Conservation (phyloP, 2,329 filamentous ascomycete species). For the Eutypella sp. region DNA sequence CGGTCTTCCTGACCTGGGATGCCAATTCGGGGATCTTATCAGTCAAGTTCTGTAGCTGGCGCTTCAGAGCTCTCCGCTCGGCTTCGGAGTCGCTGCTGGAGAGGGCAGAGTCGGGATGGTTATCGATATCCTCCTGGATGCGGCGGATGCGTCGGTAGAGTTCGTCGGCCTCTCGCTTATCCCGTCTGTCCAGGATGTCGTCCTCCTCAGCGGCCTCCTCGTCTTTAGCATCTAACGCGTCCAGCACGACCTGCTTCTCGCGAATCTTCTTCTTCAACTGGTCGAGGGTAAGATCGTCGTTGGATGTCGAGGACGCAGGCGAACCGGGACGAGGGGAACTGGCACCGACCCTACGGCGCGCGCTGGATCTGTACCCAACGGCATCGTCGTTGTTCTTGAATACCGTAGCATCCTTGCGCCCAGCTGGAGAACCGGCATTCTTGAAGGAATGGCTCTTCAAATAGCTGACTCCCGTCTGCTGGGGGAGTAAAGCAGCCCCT, state of each 20-base stretch:
- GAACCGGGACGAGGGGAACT: constrained; percentile 76
- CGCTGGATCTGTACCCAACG: constrained; percentile 88
- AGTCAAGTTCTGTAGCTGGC: constrained; percentile 81
- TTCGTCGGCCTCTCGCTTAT: constrained; percentile 88
- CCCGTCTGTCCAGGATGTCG: constrained; percentile 82
- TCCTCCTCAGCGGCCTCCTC: constrained; percentile 88
- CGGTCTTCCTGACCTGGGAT: constrained; percentile 83
- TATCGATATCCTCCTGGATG: constrained; percentile 91
- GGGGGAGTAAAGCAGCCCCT: constrained; percentile 84
- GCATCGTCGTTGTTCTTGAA: constrained; percentile 96
- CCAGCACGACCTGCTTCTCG: constrained; percentile 89
- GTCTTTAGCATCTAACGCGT: constrained; percentile 94
- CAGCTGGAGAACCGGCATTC: constrained; percentile 49
- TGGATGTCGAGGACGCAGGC: constrained; percentile 60
- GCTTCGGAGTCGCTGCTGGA: constrained; percentile 76
- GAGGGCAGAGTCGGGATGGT: constrained; percentile 72
- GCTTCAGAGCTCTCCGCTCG: constrained; percentile 78
- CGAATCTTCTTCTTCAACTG: constrained; percentile 88
- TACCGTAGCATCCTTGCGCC: constrained; percentile 89
- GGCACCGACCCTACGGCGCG: constrained; percentile 74
- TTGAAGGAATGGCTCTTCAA: constrained; percentile 93
- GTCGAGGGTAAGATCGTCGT: constrained; percentile 79
- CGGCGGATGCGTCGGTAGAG: constrained; percentile 87
- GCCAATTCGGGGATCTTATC: constrained; percentile 90
- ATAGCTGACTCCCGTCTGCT: constrained; percentile 97